phyloP scores from a whole-genome alignment of 225 moss, liverwort and hornwort species.

The Pleurozium schreberi region DNA sequence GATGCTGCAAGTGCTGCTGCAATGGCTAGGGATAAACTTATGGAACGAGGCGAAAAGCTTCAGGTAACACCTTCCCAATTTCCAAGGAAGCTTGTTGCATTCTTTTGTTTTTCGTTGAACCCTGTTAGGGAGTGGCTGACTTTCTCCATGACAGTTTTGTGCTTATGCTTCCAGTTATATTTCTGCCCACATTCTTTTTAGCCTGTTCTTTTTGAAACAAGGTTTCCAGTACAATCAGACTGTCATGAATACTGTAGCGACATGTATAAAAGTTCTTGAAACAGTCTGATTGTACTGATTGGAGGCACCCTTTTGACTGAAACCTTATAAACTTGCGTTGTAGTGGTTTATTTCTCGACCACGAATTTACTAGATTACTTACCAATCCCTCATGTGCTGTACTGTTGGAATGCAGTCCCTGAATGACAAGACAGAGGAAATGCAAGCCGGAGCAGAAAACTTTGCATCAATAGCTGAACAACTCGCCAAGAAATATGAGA shows the following conservation, averaged over 20 bases:
- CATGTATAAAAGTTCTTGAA: background rate
- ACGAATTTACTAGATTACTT: background rate
- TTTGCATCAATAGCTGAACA: slow-evolving; percentile 91
- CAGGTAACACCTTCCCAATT: slow-evolving; percentile 34
- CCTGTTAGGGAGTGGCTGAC: background rate
- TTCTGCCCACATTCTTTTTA: background rate
- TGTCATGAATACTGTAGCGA: background rate
- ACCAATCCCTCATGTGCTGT: background rate
- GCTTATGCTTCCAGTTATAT: background rate
- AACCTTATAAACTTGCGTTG: background rate
- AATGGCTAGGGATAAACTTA: slow-evolving; percentile 74
- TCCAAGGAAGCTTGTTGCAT: background rate
- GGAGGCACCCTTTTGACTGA: background rate
- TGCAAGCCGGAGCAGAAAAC: slow-evolving; percentile 81
- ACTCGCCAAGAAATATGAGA: slow-evolving; percentile 73
- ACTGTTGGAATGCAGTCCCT: slow-evolving; percentile 48
- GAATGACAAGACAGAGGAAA: slow-evolving; percentile 68
- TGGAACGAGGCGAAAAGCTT: slow-evolving; percentile 92
- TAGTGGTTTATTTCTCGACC: background rate
- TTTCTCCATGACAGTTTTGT: background rate
- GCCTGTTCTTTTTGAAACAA: background rate
- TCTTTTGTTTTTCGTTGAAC: background rate
- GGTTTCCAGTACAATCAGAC: background rate
- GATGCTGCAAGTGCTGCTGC: slow-evolving; percentile 60
- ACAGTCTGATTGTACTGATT: background rate